A percentile compares a stretch with the other conserved stretches of the same genome.
These are phyloP conservation scores for Fusarium sp. DNA, from an alignment of 2,329 filamentous ascomycete genomes.

Conservation along the genomic window DNA sequence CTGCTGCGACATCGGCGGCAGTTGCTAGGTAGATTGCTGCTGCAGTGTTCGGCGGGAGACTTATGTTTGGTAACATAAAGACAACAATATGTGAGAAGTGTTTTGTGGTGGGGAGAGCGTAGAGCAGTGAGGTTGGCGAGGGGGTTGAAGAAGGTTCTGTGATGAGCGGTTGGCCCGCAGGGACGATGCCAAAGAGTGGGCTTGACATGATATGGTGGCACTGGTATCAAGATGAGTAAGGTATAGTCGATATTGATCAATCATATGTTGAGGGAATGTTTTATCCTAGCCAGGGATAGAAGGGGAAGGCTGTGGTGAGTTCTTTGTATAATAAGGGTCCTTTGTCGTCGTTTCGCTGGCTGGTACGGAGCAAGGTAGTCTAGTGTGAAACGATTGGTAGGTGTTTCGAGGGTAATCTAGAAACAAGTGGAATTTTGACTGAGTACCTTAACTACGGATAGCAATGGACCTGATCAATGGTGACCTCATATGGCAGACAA, in stretches of 20 bases:
- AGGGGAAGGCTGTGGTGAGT: neutral
- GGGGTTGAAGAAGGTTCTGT: conserved; percentile 62
- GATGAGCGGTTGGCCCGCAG: conserved; percentile 66
- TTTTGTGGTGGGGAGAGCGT: conserved; percentile 55
- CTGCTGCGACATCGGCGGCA: conserved; percentile 49
- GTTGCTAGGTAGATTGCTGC: conserved; percentile 89
- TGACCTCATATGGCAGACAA: conserved; percentile 15
- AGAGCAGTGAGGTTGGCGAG: conserved; percentile 64
- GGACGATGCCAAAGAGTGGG: conserved; percentile 66
- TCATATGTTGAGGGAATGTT: neutral
- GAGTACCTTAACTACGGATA: neutral
- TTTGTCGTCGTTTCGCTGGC: conserved; percentile 15
- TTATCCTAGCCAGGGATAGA: neutral
- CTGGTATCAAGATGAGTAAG: neutral
- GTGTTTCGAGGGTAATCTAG: conserved; percentile 28
- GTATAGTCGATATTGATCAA: neutral
- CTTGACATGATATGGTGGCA: conserved; percentile 7
- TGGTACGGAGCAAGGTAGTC: neutral
- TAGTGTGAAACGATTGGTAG: conserved; percentile 35
- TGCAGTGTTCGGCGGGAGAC: conserved; percentile 77
- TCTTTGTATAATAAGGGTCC: neutral
- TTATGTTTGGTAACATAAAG: conserved; percentile 82
- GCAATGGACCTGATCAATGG: neutral
- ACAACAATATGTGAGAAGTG: conserved; percentile 85
- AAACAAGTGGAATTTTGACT: conserved; percentile 20